Base-by-base conservation (phyloP, 2,329 filamentous ascomycete species). In the Dactylonectria macrodidyma region DNA sequence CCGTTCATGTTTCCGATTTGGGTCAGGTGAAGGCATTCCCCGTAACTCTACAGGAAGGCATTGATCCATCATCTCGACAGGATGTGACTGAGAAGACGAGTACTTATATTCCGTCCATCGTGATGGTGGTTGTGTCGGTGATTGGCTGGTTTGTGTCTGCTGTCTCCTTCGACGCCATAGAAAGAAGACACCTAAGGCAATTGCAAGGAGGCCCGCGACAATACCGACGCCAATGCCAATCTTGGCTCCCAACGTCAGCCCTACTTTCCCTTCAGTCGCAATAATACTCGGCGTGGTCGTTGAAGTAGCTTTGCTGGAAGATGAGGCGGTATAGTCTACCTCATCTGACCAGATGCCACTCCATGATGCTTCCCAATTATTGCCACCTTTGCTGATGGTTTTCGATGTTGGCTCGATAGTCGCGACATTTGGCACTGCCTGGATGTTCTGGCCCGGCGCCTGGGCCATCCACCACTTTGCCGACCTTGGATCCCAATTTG, bases 401-500 rank as follows among this genome's bases (percentile, higher is more conserved):
- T 54, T 47, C 3, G 69, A 59, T 3, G 52, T 52, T 26, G n/a
- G 24, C 3, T 50, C 33, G 5, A 71, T 70, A 0, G 66, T 56
- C 2, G 55, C 47, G 3, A 62, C 22, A 4, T 59, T 58, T 3
- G 57, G 26, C 2, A 62, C 44, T 1, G 16, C 55, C 12, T 63
- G 67, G 3, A 69, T 55, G 6, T 44, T 34, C 47, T 67, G 57
- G 8, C 69, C 69, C 2, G 69, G 70, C 1, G 70, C 69, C 22
- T 72, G 69, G 0, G 70, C 66, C 46, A 72, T 2, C 70, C 70
- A 72, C 70, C 69, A 71, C 0, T 38, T 41, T 54, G 7, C 60
- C 16, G 71, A 77, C 51, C 5, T 54, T 22, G 7, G 55, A 24
- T 76, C 74, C 79, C 80, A 84, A 66, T 84, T 82, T 7, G 79